Evolutionary conservation across 768 basidiomycete species (phyloP).

Genomic region (Phylloporus scabripes): DNA sequence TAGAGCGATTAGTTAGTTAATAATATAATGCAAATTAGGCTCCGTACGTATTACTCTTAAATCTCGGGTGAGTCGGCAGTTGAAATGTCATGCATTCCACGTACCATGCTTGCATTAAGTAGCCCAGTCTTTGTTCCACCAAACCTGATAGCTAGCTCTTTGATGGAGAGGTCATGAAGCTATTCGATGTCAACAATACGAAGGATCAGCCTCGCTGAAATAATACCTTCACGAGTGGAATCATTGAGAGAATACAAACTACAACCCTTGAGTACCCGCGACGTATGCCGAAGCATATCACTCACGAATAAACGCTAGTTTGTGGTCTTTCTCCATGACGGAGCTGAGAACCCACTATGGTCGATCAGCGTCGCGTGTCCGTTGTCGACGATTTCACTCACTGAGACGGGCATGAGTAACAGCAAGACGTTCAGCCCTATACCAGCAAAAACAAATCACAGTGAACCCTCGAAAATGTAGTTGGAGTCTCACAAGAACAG

Average conservation of each 20-base stretch:
- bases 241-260: conserved; percentile 67
- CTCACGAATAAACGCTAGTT: conserved; percentile 60
- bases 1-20: conserved; percentile 17
- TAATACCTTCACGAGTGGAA: conserved; percentile 70
- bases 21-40: neutral
- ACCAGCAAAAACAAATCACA: neutral
- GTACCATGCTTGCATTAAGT: conserved; percentile 74
- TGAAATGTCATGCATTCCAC: conserved; percentile 9
- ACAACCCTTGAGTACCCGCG: neutral
- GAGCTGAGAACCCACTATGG: conserved; percentile 53
- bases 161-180: conserved; percentile 75
- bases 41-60: conserved; percentile 63
- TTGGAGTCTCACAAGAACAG: conserved; percentile 48
- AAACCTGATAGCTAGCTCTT: conserved; percentile 66
- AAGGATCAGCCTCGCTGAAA: neutral
- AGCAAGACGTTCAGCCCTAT: conserved; percentile 69
- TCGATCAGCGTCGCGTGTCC: neutral
- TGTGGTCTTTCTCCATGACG: conserved; percentile 43
- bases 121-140: conserved; percentile 76
- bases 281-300: neutral
- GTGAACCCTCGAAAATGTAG: neutral
- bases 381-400: conserved; percentile 29
- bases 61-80: neutral
- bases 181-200: conserved; percentile 22
- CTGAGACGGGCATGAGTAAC: conserved; percentile 62